Conservation (phyloP, 148 eudicot genomes). For the Dysphania ambrosioides region DNA sequence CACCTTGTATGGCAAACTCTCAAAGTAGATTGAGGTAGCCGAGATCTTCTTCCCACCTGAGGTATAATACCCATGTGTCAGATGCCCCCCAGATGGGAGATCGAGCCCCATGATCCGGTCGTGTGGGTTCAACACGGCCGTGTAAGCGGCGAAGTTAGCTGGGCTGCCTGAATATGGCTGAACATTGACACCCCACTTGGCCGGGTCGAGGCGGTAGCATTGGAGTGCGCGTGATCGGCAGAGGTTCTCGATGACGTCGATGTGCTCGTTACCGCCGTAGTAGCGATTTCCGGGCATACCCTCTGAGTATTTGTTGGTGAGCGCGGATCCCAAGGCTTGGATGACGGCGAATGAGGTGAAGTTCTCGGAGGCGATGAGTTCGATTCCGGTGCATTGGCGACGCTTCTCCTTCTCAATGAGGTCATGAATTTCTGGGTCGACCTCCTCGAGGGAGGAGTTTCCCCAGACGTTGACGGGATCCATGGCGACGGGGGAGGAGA, state of each 20-base stretch:
- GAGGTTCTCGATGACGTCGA: constrained; percentile 72
- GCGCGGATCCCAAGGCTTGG: constrained; percentile 71
- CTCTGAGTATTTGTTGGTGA: constrained; percentile 92
- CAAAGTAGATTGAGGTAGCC: constrained; percentile 91
- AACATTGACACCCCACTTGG: constrained; percentile 88
- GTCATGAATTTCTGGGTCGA: constrained; percentile 84
- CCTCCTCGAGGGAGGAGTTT: constrained; percentile 50
- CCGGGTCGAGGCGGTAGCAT: constrained; percentile 54
- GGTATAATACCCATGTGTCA: constrained; percentile 89
- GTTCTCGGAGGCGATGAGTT: constrained; percentile 89
- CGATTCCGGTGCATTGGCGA: constrained; percentile 75
- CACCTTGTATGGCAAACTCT: constrained; percentile 95
- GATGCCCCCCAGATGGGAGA: constrained; percentile 83
- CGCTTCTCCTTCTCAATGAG: constrained; percentile 85
- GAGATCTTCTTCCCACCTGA: constrained; percentile 84
- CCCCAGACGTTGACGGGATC: constrained; percentile 79
- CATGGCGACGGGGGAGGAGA: constrained; percentile 34
- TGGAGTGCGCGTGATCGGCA: constrained; percentile 61
- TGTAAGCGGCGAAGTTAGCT: constrained; percentile 84
- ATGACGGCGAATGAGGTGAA: constrained; percentile 95
- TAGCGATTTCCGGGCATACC: constrained; percentile 90
- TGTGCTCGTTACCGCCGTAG: constrained; percentile 80
- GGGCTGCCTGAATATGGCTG: constrained; percentile 80
- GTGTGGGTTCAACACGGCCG: constrained; percentile 77
- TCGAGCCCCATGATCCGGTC: constrained; percentile 88